Evolutionary conservation across 495 filamentous ascomycete genomes (phyloP).

Genomic region (Xanthoparmelia taractica): DNA sequence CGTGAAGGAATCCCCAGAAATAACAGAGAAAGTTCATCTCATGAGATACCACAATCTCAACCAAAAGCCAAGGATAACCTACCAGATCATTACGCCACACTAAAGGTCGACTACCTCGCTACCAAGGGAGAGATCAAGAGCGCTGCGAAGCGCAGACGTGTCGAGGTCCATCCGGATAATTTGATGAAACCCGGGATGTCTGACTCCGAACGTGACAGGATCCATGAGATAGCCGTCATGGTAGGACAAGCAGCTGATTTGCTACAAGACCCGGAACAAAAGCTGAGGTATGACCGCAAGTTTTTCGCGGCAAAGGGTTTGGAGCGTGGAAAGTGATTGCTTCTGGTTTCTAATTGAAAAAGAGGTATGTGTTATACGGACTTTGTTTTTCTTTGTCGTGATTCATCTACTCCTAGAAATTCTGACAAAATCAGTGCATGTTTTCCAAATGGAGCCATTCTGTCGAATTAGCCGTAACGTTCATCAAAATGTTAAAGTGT

Average conservation of each 20-base stretch:
- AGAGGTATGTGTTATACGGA: not conserved
- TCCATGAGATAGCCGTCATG: constrained; percentile 5
- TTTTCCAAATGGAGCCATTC: not conserved
- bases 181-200: constrained; percentile 13
- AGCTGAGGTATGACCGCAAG: not conserved
- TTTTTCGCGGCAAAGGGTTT: not conserved
- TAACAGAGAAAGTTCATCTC: not conserved
- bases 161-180: constrained; percentile 17
- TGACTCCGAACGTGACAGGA: not conserved
- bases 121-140: constrained; percentile 2
- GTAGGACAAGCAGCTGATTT: constrained; percentile 14
- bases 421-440: not conserved
- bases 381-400: not conserved
- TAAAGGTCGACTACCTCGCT: constrained; percentile 9
- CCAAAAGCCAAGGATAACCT: not conserved
- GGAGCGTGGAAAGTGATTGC: not conserved
- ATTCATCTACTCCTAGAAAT: no score
- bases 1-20: not conserved
- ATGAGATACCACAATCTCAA: not conserved
- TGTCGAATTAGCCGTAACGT: not conserved
- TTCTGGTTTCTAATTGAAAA: not conserved
- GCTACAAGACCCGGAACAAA: not conserved
- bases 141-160: constrained; percentile 13
- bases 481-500: not conserved
- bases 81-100: constrained; percentile 14